Evolutionary conservation across 345 rosid genomes (phyloP).

Genomic region (Eutrema japonicum): DNA sequence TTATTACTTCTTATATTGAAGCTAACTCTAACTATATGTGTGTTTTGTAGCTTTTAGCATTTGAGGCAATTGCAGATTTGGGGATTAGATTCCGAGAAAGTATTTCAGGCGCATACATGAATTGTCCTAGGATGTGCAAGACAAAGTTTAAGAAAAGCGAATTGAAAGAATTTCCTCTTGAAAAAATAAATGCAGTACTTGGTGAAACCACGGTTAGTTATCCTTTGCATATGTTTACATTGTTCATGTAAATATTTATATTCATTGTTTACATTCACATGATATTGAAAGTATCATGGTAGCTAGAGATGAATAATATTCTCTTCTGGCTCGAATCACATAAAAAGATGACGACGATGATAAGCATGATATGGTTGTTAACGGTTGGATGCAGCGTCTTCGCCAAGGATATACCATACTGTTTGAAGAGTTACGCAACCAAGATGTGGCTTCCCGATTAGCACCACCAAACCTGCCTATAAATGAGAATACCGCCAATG

Average conservation of each 20-base stretch:
- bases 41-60: neutral
- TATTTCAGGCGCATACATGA: neutral
- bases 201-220: neutral
- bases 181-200: neutral
- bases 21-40: neutral
- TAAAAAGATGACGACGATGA: neutral
- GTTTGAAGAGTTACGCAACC: neutral
- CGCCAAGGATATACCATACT: neutral
- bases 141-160: neutral
- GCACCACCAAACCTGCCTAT: no score
- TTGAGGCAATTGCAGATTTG: neutral
- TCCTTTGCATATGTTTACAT: no score
- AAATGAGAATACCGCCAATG: no score
- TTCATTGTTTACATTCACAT: neutral
- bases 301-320: neutral
- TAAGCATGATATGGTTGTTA: neutral
- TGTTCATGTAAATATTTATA: no score
- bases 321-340: neutral
- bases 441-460: neutral
- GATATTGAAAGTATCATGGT: neutral
- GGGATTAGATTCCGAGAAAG: neutral
- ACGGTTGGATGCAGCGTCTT: neutral
- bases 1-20: no score
- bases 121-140: neutral
- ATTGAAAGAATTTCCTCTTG: neutral